Conservation (phyloP, 2,329 filamentous ascomycete genomes). For the Cercospora sp. region DNA sequence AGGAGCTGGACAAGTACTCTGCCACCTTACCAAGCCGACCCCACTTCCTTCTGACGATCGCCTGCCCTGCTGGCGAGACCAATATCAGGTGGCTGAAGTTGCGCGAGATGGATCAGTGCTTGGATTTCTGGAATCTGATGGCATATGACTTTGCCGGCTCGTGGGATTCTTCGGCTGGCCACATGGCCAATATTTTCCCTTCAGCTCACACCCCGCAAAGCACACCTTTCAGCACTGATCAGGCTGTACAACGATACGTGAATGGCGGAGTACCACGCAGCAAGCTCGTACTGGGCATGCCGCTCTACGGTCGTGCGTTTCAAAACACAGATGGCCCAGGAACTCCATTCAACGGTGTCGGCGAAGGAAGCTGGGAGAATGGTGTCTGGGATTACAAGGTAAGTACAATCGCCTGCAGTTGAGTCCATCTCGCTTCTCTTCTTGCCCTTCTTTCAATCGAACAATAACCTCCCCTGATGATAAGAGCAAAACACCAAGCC, state of each 20-base stretch:
- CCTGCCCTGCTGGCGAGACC: conserved; percentile 45
- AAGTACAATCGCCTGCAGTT: conserved; percentile 10
- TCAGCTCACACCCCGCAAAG: conserved; percentile 57
- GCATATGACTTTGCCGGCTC: conserved; percentile 65
- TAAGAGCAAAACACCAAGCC: conserved; percentile 27
- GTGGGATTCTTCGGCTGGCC: conserved; percentile 71
- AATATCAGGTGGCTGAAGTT: conserved; percentile 48
- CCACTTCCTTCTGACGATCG: conserved; percentile 48
- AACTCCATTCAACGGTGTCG: conserved; percentile 66
- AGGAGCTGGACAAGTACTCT: conserved; percentile 45
- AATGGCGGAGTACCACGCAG: conserved; percentile 57
- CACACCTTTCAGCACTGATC: conserved; percentile 76
- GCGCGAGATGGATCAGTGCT: conserved; percentile 42
- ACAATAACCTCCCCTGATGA: conserved; percentile 44
- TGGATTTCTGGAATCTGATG: conserved; percentile 56
- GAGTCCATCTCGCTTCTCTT: not conserved
- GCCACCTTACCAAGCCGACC: conserved; percentile 37
- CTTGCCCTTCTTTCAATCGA: not conserved
- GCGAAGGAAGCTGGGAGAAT: conserved; percentile 78
- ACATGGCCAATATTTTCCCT: conserved; percentile 76
- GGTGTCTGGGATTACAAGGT: conserved; percentile 86
- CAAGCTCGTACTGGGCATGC: conserved; percentile 89
- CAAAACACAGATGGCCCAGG: conserved; percentile 75
- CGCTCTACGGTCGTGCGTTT: conserved; percentile 86
- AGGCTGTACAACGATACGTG: conserved; percentile 71